Evolutionary conservation across 1,284 basidiomycete species (phyloP).

Genomic region (Malassezia cuniculi): DNA sequence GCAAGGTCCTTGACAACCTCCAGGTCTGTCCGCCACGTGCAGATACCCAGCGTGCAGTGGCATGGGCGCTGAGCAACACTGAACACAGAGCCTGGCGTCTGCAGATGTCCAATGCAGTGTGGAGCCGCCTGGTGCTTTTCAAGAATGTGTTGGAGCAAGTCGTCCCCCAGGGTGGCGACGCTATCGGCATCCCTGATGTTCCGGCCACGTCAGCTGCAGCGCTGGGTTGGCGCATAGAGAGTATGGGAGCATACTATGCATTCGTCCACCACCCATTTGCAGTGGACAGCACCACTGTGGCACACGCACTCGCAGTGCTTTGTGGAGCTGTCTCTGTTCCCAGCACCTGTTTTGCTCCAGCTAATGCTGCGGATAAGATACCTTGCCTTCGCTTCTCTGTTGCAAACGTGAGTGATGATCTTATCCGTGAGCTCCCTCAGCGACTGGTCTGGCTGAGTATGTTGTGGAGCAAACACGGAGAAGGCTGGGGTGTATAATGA

Average conservation of each 20-base stretch:
- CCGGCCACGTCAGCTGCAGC: slow-evolving; percentile 15
- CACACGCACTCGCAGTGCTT: slow-evolving; percentile 22
- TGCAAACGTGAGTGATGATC: slow-evolving; percentile 19
- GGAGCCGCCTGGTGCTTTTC: slow-evolving; percentile 56
- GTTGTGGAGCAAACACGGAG: slow-evolving; percentile 19
- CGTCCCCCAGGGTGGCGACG: slow-evolving; percentile 11
- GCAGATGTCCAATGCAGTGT: slow-evolving; percentile 50
- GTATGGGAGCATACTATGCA: slow-evolving; percentile 43
- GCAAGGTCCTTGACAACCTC: slow-evolving; percentile 62
- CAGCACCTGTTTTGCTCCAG: slow-evolving; percentile 1
- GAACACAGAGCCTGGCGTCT: slow-evolving; percentile 47
- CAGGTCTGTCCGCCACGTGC: slow-evolving; percentile 42
- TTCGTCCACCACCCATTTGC: slow-evolving; percentile 32
- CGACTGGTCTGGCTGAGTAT: slow-evolving; percentile 20
- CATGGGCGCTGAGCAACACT: slow-evolving; percentile 26
- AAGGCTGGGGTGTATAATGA: slow-evolving; percentile 18
- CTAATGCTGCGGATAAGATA: neutral
- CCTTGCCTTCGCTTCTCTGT: slow-evolving; percentile 18
- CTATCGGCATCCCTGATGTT: slow-evolving; percentile 9
- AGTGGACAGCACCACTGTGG: slow-evolving; percentile 18
- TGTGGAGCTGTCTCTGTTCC: slow-evolving; percentile 29
- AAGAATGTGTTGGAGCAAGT: slow-evolving; percentile 41
- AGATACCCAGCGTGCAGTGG: slow-evolving; percentile 23
- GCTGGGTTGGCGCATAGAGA: slow-evolving; percentile 40
- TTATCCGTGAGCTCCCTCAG: slow-evolving; percentile 14